Base-by-base conservation (phyloP, 257 asterid species). In the Eucommia ulmoides region DNA sequence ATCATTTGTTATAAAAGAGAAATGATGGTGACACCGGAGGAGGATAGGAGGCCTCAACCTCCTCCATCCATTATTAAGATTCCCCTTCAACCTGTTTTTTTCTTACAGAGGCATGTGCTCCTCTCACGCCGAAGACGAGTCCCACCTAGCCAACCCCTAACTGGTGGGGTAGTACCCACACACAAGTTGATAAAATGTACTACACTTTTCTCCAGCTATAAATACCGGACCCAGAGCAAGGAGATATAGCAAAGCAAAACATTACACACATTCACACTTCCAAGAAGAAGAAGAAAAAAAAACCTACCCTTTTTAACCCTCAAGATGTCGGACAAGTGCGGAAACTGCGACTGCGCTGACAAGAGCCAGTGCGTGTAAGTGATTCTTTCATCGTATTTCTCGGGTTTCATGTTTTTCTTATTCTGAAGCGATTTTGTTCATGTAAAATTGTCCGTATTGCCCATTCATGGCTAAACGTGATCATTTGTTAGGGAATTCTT, bases 261-360 rank as follows among this genome's bases (percentile, higher is more conserved):
- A 29, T 29, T n/a, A n/a, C n/a, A n/a, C n/a, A n/a, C n/a, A n/a
- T 5, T 12, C 7, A 29, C 38, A 29, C 7, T 29, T 29, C 38
- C 7, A 5, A 29, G 12, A 7, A 29, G 7, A 29, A 29, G 12
- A 29, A 29, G 38, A 7, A 29, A 29, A 5, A 15, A 6, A 15
- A 6, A 19, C n/a, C 23, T 56, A 6, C 48, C 19, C 48, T 42
- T 12, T 29, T 29, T 21, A 6, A 8, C 15, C 2, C n/a, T 23
- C 55, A 75, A 20, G 70, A 83, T 74, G 82, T 66, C 87, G 38
- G 77, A 65, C 87, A 77, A 58, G 75, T 80, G 84, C 44, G 68
- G 71, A 29, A 64, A 11, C 75, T 83, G 80, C 54, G 68, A 65
- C 63, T 83, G 82, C 14, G 26, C 75, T 64, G 74, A 67, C 69